phyloP scores from a whole-genome alignment of 2,329 filamentous ascomycete species.

The Stagonosporopsis tanaceti region DNA sequence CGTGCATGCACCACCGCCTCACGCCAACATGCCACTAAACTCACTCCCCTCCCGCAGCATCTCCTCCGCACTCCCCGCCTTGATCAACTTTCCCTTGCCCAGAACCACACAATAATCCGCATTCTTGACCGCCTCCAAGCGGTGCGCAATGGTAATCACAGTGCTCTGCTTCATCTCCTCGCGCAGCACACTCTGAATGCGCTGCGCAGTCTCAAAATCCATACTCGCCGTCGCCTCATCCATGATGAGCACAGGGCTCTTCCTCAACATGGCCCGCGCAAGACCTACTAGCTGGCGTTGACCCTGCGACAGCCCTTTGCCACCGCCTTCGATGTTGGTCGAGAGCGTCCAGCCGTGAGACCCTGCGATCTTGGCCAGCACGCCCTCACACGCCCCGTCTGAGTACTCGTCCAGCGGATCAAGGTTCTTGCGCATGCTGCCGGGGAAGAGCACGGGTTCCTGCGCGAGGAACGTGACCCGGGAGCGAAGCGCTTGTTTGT shows the following conservation, averaged over 20 bases:
- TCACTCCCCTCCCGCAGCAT: slow-evolving; percentile 47
- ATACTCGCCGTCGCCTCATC: slow-evolving; percentile 73
- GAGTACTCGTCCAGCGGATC: slow-evolving; percentile 67
- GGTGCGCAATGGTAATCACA: slow-evolving; percentile 71
- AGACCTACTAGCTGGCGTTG: slow-evolving; percentile 72
- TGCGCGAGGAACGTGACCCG: slow-evolving; percentile 73
- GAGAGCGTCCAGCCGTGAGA: slow-evolving; percentile 64
- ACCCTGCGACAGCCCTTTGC: slow-evolving; percentile 69
- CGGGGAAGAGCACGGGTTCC: slow-evolving; percentile 71
- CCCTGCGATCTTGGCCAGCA: slow-evolving; percentile 63
- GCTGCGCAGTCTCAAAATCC: slow-evolving; percentile 66
- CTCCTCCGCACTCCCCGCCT: slow-evolving; percentile 43
- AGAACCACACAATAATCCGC: slow-evolving; percentile 65
- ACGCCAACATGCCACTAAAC: slow-evolving; percentile 46
- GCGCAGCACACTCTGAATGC: slow-evolving; percentile 63
- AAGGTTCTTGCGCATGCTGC: slow-evolving; percentile 68
- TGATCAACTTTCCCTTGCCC: slow-evolving; percentile 59
- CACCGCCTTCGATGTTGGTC: slow-evolving; percentile 66
- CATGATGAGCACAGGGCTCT: slow-evolving; percentile 69
- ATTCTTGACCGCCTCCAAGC: slow-evolving; percentile 67
- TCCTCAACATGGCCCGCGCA: slow-evolving; percentile 67
- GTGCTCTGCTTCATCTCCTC: slow-evolving; percentile 67
- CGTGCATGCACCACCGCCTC: not conserved
- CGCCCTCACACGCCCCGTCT: slow-evolving; percentile 62
- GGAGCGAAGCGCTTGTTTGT: slow-evolving; percentile 66